phyloP scores from a whole-genome alignment of 768 basidiomycete genomes.

The Russula brevipes region DNA sequence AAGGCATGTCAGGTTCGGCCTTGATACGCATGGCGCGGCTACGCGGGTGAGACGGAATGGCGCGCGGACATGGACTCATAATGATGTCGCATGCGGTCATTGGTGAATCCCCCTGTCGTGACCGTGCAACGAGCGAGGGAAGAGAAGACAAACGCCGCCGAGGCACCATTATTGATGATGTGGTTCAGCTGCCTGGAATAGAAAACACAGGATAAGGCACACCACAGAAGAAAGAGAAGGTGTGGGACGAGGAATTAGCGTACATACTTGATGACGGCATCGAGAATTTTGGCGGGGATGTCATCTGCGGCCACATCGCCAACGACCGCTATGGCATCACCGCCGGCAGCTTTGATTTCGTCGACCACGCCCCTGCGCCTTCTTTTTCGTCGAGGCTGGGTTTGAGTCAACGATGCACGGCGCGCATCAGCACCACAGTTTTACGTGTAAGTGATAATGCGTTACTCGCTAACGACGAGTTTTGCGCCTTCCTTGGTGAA shows the following conservation, averaged over 20 bases:
- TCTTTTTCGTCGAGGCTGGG: conserved; percentile 66
- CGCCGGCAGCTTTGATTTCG: conserved; percentile 70
- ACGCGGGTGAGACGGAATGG: conserved; percentile 82
- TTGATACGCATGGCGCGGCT: conserved; percentile 84
- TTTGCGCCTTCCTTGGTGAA: conserved; percentile 85
- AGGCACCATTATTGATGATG: conserved; percentile 71
- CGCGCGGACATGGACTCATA: conserved; percentile 77
- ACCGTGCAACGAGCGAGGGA: neutral
- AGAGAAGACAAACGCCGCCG: neutral
- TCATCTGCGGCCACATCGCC: conserved; percentile 83
- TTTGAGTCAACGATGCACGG: conserved; percentile 8
- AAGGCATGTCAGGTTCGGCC: conserved; percentile 42
- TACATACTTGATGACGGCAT: conserved; percentile 68
- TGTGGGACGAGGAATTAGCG: neutral
- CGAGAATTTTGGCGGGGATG: conserved; percentile 73
- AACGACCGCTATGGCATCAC: conserved; percentile 65
- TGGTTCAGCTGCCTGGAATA: conserved; percentile 69
- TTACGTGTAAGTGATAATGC: conserved; percentile 10
- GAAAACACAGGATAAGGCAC: neutral
- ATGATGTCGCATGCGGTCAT: conserved; percentile 87
- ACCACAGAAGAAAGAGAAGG: neutral
- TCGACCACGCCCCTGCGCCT: conserved; percentile 56
- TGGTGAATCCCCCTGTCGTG: conserved; percentile 62
- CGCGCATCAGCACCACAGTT: conserved; percentile 2
- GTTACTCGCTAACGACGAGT: conserved; percentile 78